Evolutionary conservation across 2,329 filamentous ascomycete species (phyloP), one percentile per base, ranked within the genome.

Genomic region (Penicillium sp.): DNA sequence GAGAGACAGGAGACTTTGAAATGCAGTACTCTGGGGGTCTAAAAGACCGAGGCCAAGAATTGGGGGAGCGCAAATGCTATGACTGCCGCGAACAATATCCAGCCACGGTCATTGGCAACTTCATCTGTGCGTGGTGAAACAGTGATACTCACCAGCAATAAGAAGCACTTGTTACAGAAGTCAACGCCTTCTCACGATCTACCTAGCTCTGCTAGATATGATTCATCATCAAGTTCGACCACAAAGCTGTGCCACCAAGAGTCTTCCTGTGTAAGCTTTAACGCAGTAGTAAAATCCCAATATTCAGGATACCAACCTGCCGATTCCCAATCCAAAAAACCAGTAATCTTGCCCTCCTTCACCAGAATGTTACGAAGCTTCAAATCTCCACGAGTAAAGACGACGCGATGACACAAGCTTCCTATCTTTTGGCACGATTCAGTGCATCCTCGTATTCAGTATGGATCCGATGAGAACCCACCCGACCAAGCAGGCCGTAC

Each of bases 331-430:
- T 65, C 63, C 10, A 65, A 34, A 42, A 64, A 58, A 0, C 55
- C 62, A 31, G 59, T 57, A 38, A 71, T 56, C 18, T 45, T 48
- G 10, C 48, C 53, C 3, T 50, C 44, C n/a, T 45, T 31, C 11
- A 61, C 45, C 3, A 57, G 14, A 34, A 63, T 57, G 29, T 63
- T 60, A 53, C 61, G 55, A 38, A 27, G 49, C 48, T 55, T 59
- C 5, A 65, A 24, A 57, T 65, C 58, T 32, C 61, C 54, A 18
- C 64, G 61, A 10, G 57, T 62, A 50, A 65, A 65, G 29, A 68
- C 61, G 45, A 68, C 56, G 3, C 55, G 49, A 59, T 70, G 67
- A 9, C 41, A 38, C 24, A 59, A 45, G 7, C 48, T 45, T 8
- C 53, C 34, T 36, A 69, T 65, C 32, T 29, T 48, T 53, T 64